Evolutionary conservation across 768 basidiomycete species (phyloP), one percentile per base, ranked within the genome.

Genomic region (Candolleomyces eurysporus): DNA sequence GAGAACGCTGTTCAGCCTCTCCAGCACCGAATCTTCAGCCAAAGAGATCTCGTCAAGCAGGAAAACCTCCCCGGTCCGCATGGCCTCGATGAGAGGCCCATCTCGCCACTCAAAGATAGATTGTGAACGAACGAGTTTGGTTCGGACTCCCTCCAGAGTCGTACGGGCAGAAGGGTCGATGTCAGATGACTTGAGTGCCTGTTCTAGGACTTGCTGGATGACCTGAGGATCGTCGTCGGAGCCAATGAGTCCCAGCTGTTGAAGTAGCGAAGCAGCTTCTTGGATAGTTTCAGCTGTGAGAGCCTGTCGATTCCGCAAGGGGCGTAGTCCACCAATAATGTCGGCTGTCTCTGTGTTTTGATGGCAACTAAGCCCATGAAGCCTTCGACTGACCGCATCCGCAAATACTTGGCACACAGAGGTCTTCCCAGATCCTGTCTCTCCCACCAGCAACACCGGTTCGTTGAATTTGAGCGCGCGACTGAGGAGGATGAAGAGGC

Each of bases 301-400:
- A 5, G 84, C 73, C 19, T 78, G 76, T 21, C 91, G 86, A 73
- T 92, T 93, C 32, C 96, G 87, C 13, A 93, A 78, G 5, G 96
- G 96, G 39, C 96, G 84, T 65, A 97, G 83, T 42, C 94, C 92
- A 19, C 97, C 97, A 55, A 98, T 92, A 21, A 99, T 79, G 71
- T 99, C 97, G 11, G 96, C 93, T 0, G 96, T 97, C 76, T 99
- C 97, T 30, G 96, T 98, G 69, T 97, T 98, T 73, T 97, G 95
- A 71, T 99, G 97, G 68, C 97, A 98, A 66, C 93, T 98, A 64
- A 99, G 83, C 4, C 86, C 80, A 65, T 89, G 78, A 30, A 99
- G 78, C 40, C 72, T 76, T 67, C 85, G 86, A 22, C 74, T 73
- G 22, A 83, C 75, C 1, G 86, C 85, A 48, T 88, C 82, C 0